phyloP scores from a whole-genome alignment of 495 filamentous ascomycete species.

The Penicillium pulvis region DNA sequence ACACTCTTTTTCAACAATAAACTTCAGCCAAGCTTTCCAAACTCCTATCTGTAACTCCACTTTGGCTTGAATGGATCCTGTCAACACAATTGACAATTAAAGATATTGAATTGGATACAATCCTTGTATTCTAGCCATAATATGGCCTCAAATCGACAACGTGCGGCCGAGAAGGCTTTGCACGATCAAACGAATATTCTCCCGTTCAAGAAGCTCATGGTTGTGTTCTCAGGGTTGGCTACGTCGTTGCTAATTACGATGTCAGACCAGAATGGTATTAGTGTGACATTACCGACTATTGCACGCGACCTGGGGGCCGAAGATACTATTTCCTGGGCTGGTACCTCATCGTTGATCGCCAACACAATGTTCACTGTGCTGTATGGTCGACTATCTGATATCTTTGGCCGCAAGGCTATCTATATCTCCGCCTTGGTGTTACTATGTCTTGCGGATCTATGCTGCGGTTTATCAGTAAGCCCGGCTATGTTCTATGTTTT shows the following conservation, averaged over 20 bases:
- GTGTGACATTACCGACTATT: constrained; percentile 61
- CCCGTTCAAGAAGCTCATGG: constrained; percentile 54
- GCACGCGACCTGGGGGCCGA: constrained; percentile 56
- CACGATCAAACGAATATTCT: constrained; percentile 61
- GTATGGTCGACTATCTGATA: constrained; percentile 60
- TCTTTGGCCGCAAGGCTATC: constrained; percentile 58
- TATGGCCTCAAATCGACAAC: constrained; percentile 39
- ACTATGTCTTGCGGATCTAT: constrained; percentile 54
- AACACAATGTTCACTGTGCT: constrained; percentile 70
- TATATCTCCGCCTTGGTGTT: constrained; percentile 49
- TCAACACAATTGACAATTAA: background rate
- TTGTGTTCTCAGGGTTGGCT: constrained; percentile 57
- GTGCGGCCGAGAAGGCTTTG: constrained; percentile 45
- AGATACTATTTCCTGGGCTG: constrained; percentile 72
- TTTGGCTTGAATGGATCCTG: background rate
- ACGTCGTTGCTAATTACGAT: constrained; percentile 58
- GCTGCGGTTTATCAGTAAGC: constrained; percentile 54
- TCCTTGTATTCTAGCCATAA: background rate
- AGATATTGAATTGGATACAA: background rate
- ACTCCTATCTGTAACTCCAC: background rate
- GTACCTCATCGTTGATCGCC: constrained; percentile 73
- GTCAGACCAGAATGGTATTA: constrained; percentile 66
- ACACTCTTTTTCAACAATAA: background rate
- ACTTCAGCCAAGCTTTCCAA: background rate
- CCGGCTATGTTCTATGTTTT: constrained; percentile 58